Conservation (phyloP, 805 yeast species). For the Wickerhamiella slavikovae region DNA sequence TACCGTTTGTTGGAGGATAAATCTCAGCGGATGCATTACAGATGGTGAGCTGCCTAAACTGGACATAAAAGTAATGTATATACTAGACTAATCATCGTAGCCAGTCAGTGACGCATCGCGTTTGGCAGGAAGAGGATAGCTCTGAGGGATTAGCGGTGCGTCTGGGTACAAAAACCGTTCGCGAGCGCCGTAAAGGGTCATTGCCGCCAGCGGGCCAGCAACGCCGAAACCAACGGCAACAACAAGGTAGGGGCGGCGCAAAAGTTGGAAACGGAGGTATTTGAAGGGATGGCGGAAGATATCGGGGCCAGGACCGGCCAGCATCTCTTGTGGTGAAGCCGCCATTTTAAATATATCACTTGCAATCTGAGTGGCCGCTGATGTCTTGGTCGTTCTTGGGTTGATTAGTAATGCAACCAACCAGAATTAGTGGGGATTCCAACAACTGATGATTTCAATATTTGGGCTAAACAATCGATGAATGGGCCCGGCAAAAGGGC, state of each 20-base stretch:
- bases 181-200: slow-evolving; percentile 45
- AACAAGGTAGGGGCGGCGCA: slow-evolving; percentile 56
- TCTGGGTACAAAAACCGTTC: slow-evolving; percentile 45
- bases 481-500: too few relatives aligned
- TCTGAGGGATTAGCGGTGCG: slow-evolving; percentile 40
- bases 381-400: neutral
- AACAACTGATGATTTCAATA: too few relatives aligned
- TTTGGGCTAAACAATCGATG: too few relatives aligned
- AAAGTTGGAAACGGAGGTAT: slow-evolving; percentile 44
- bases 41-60: slow-evolving; percentile 14
- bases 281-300: slow-evolving; percentile 18
- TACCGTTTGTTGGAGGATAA: slow-evolving; percentile 22
- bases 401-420: too few relatives aligned
- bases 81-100: slow-evolving; percentile 15
- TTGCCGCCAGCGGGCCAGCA: slow-evolving; percentile 43
- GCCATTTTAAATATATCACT: too few relatives aligned
- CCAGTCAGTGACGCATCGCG: slow-evolving; percentile 15
- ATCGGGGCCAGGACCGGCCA: slow-evolving; percentile 9
- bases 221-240: slow-evolving; percentile 43
- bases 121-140: slow-evolving; percentile 19
- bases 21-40: slow-evolving; percentile 16
- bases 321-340: too few relatives aligned
- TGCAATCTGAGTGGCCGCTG: too few relatives aligned
- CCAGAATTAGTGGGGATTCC: too few relatives aligned
- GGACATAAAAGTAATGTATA: too few relatives aligned